Base-by-base conservation (phyloP, 805 yeast species). In the Starmerella apicola region DNA sequence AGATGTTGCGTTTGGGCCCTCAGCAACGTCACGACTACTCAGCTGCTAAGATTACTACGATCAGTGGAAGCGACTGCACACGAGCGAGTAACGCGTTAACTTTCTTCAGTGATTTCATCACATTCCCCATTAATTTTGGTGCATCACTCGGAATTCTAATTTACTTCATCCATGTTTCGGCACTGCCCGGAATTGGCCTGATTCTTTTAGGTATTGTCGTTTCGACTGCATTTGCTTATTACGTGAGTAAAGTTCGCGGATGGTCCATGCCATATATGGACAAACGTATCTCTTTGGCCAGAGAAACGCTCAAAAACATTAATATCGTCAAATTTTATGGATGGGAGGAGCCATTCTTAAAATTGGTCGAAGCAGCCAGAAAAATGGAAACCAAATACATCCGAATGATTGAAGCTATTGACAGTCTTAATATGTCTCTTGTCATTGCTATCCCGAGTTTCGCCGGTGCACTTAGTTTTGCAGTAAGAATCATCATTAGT, bases 321-420 rank as follows among this genome's bases (percentile, higher is more conserved):
- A 81, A 79, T 54, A 70, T 78, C 58, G 81, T 85, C 58, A 85
- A 86, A 62, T 80, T 71, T 56, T 85, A 85, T 57, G 81, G 93
- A 1, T 85, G 95, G 95, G 95, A 86, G 61, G 66, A 66, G 27
- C 83, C 95, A 0, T 86, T 82, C 55, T 64, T 66, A 36, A 56
- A 65, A 8, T 63, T 67, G 36, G 68, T 86, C 29, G 15, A 23
- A 3, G 31, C 15, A 3, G 29, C 35, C 9, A 33, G 50, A 3
- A 28, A 34, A 19, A 15, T 32, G 4, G 50, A 46, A 32, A 43
- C 48, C 3, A 25, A 34, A 17, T 36, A 17, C 15, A 46, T 46
- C 20, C 44, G 47, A 5, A 25, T 37, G 7, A 23, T 46, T 10
- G 48, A 42, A 19, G 10, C 41, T 17, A 32, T 43, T 4, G 45